Evolutionary conservation across 2,329 filamentous ascomycete species (phyloP), one percentile per base, ranked within the genome.

Genomic region (Ramularia endophylla): DNA sequence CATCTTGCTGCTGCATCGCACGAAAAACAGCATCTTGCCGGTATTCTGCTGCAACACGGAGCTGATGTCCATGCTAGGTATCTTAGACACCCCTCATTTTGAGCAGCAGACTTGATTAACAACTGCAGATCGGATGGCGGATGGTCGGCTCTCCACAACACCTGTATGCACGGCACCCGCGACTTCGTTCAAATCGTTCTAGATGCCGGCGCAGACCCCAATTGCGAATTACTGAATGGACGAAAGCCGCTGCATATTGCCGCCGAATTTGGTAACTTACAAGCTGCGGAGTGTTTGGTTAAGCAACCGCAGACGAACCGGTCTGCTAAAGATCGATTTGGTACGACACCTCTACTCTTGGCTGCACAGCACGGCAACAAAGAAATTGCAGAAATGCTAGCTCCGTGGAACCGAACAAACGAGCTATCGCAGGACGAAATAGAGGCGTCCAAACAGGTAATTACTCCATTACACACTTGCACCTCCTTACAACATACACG

Each of bases 1-100:
- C 50, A 53, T 18, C 43, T 56, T 16, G 53, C 53, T 8, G n/a
- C n/a, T 25, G 49, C 45, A 9, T 46, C 44, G 3, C 39, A 51
- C 27, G 39, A 46, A 20, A 37, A 45, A 8, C 29, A 25, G 8
- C 39, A 48, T 13, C 38, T 57, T 6, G 89, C 95, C 32, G 88
- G 95, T 59, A 65, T 95, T 34, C 90, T 95, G 52, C 68, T 97
- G 46, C 80, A 88, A 54, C 95, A 90, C 89, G 90, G 90, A 38
- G 90, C 92, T 30, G 90, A 88, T 60, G 86, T 95, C 8, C 86
- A 94, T 64, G 83, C 86, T 29, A 80, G 22, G 22, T 25, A 25
- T 25, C 6, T 11, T 25, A 6, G 22, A n/a, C n/a, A n/a, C n/a
- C n/a, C n/a, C n/a, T n/a, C n/a, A n/a, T n/a, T n/a, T n/a, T n/a